Evolutionary conservation across 176 grass and related monocot species (phyloP).

Genomic region (Hyparrhenia diplandra): DNA sequence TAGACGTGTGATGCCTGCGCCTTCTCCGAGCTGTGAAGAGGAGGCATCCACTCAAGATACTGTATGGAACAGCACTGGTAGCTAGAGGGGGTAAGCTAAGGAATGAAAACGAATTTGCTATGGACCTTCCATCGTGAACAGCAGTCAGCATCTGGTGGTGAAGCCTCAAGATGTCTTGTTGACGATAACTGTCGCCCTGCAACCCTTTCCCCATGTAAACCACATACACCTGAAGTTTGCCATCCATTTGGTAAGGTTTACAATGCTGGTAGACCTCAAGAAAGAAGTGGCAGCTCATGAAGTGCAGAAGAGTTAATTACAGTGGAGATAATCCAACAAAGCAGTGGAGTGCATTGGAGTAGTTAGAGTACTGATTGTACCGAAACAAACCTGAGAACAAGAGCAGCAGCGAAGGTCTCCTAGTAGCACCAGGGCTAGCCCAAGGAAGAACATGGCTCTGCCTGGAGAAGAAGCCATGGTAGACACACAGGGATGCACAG

Average conservation of each 20-base stretch:
- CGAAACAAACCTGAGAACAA: conserved; percentile 28
- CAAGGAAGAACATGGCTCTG: conserved; percentile 12
- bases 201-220: conserved; percentile 61
- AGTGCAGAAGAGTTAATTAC: not conserved
- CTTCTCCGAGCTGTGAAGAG: conserved; percentile 46
- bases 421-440: conserved; percentile 16
- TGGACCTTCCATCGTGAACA: conserved; percentile 70
- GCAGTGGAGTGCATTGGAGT: not conserved
- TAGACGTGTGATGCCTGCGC: conserved; percentile 58
- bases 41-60: not conserved
- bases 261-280: not conserved
- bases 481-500: not conserved
- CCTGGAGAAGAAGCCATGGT: conserved; percentile 29
- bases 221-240: conserved; percentile 40
- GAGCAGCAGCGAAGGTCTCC: conserved; percentile 12
- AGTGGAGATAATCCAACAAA: not conserved
- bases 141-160: conserved; percentile 59
- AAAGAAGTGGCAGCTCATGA: not conserved
- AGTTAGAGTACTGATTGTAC: not conserved
- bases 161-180: conserved; percentile 28
- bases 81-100: not conserved
- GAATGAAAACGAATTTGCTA: not conserved
- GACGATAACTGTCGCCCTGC: not conserved
- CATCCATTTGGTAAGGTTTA: not conserved
- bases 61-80: not conserved